Conservation (phyloP, 345 rosid genomes). For the Aegle marmelos region DNA sequence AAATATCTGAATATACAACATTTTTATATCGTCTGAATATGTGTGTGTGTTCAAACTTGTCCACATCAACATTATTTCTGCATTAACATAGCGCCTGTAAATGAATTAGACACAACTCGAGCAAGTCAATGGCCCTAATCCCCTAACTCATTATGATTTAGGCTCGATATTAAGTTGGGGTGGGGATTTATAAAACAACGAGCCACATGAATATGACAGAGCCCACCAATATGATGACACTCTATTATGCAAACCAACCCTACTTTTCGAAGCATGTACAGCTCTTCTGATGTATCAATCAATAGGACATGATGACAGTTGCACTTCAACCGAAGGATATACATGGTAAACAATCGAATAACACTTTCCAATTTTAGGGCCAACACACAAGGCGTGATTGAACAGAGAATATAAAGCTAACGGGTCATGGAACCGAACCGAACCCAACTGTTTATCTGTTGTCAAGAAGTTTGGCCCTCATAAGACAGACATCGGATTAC, state of each 20-base stretch:
- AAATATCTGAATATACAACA: not conserved
- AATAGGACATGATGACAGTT: not conserved
- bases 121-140: slow-evolving; percentile 28
- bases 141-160: slow-evolving; percentile 3
- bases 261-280: too few relatives aligned
- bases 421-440: not conserved
- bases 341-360: not conserved
- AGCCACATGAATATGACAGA: not conserved
- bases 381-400: not conserved
- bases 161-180: slow-evolving; percentile 14
- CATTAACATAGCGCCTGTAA: slow-evolving; percentile 13
- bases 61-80: slow-evolving; percentile 24
- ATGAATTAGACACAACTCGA: slow-evolving; percentile 23
- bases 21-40: not conserved
- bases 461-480: not conserved
- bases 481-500: not conserved
- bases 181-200: slow-evolving; percentile 8
- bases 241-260: not conserved
- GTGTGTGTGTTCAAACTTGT: not conserved
- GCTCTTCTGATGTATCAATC: too few relatives aligned
- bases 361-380: not conserved
- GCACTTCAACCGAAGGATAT: not conserved
- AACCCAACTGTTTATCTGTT: not conserved
- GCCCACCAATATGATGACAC: not conserved
- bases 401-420: not conserved